These are phyloP conservation scores for Myxozyma vanderwaltii DNA, from an alignment of 805 yeast genomes.

Conservation along the genomic window DNA sequence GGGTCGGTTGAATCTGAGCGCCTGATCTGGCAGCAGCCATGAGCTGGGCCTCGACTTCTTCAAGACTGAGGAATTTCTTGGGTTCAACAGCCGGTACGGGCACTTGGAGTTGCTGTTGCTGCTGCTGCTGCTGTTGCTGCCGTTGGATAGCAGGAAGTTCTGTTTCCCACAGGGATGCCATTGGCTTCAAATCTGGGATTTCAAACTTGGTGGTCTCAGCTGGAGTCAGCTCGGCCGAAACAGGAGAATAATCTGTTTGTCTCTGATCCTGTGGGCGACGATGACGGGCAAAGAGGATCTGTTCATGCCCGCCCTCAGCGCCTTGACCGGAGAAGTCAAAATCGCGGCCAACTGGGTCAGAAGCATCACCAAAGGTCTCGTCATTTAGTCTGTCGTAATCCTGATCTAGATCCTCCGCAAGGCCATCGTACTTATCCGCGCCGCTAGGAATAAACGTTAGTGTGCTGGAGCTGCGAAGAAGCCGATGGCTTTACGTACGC, in stretches of 20 bases:
- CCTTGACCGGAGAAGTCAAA: constrained; percentile 60
- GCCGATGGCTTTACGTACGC: constrained; percentile 3
- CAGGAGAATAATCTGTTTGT: constrained; percentile 45
- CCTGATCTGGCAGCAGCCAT: constrained; percentile 43
- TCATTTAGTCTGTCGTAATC: constrained; percentile 79
- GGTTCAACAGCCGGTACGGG: constrained; percentile 33
- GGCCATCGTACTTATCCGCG: constrained; percentile 80
- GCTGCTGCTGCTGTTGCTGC: constrained; percentile 5
- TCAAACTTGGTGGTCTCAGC: constrained; percentile 13
- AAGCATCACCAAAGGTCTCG: constrained; percentile 68
- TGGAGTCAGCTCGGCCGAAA: constrained; percentile 30
- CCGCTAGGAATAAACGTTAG: neutral
- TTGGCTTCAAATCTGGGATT: constrained; percentile 55
- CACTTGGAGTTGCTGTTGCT: neutral
- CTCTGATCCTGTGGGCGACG: neutral
- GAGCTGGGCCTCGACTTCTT: constrained; percentile 81
- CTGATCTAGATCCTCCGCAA: constrained; percentile 63
- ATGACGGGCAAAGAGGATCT: constrained; percentile 42
- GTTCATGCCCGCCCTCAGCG: constrained; percentile 39
- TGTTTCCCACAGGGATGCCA: constrained; percentile 70
- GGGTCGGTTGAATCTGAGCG: constrained; percentile 20
- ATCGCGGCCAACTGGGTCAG: constrained; percentile 57
- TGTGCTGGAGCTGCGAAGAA: neutral
- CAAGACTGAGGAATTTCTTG: constrained; percentile 65
- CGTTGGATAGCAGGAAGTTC: constrained; percentile 24